Percentiles rank a stretch among this genome's conserved stretches.
phyloP scores from a whole-genome alignment of 805 yeast species.

The Candida insectalens region DNA sequence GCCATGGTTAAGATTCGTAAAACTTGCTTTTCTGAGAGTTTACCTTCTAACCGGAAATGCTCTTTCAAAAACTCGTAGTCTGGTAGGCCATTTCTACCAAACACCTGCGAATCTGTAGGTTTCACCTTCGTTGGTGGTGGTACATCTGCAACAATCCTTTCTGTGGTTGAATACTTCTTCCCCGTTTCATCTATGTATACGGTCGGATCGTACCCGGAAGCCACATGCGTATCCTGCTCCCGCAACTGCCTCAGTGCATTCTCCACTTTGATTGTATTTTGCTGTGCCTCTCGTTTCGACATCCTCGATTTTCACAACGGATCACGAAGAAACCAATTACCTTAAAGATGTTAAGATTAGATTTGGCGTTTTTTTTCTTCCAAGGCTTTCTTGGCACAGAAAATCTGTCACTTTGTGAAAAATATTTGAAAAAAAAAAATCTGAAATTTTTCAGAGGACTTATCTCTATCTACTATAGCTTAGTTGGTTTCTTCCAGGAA shows the following conservation, averaged over 20 bases:
- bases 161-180: constrained; percentile 40
- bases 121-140: constrained; percentile 53
- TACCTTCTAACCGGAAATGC: constrained; percentile 76
- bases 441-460: no score
- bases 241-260: constrained; percentile 20
- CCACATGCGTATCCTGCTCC: constrained; percentile 10
- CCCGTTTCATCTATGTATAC: constrained; percentile 50
- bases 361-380: no score
- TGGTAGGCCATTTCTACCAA: constrained; percentile 57
- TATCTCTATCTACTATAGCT: neutral
- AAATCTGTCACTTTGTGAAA: no score
- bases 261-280: constrained; percentile 47
- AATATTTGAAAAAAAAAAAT: neutral
- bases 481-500: neutral
- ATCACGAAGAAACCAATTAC: no score
- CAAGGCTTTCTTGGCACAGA: no score
- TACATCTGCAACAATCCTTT: constrained; percentile 47
- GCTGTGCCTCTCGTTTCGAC: constrained; percentile 15
- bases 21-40: constrained; percentile 64
- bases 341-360: no score
- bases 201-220: constrained; percentile 24
- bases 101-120: constrained; percentile 66
- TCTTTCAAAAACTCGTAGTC: constrained; percentile 59
- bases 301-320: no score
- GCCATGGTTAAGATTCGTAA: constrained; percentile 56